Conservation (phyloP, 1,284 basidiomycete species). For the Cronartium quercuum region DNA sequence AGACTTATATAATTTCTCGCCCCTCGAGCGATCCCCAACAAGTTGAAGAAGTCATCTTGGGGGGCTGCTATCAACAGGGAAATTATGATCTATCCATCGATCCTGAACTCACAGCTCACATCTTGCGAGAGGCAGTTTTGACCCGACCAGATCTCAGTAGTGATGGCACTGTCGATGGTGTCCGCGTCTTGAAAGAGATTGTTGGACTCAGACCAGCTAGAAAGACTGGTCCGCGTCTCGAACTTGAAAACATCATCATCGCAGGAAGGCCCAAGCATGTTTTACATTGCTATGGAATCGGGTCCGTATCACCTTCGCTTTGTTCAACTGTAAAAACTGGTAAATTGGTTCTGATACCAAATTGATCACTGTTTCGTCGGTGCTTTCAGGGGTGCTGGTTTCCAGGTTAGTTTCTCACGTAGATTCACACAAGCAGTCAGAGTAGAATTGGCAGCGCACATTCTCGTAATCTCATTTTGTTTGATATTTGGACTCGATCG, state of each 20-base stretch:
- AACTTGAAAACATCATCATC: constrained; percentile 53
- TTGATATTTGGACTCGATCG: background rate
- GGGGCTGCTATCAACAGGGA: constrained; percentile 16
- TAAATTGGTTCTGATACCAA: background rate
- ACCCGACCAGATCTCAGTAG: constrained; percentile 14
- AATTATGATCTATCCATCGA: constrained; percentile 9
- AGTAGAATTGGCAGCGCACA: too few relatives aligned
- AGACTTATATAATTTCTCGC: constrained; percentile 16
- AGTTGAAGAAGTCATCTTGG: constrained; percentile 22
- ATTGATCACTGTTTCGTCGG: background rate
- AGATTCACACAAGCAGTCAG: too few relatives aligned
- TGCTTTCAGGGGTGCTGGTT: constrained; percentile 5
- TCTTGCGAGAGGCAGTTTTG: constrained; percentile 4
- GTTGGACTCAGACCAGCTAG: constrained; percentile 67
- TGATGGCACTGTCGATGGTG: constrained; percentile 5
- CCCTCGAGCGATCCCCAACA: background rate
- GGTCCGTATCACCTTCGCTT: constrained; percentile 3
- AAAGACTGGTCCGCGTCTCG: constrained; percentile 63
- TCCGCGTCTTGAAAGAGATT: constrained; percentile 58
- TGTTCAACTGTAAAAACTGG: background rate
- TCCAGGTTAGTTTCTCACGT: background rate
- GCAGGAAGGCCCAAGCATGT: background rate
- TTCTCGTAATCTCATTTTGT: background rate
- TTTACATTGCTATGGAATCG: constrained; percentile 34
- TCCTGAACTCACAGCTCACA: background rate